Conservation (phyloP, 306 rosid genomes). For the Fragaria vesca region DNA sequence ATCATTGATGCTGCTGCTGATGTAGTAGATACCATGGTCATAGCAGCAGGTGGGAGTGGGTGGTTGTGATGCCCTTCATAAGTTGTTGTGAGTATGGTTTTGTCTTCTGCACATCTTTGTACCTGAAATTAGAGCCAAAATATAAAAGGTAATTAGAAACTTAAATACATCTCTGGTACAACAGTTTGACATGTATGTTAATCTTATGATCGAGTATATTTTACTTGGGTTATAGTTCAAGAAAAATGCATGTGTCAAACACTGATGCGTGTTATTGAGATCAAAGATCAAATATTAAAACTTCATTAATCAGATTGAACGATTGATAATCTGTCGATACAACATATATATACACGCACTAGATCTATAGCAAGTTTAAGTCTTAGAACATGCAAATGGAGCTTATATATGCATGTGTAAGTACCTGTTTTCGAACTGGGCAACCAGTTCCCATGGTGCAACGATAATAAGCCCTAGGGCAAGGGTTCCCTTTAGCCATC, state of each 20-base stretch:
- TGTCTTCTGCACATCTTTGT: slow-evolving; percentile 71
- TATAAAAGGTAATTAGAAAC: not conserved
- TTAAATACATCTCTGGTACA: not conserved
- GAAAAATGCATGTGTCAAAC: not conserved
- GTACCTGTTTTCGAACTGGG: slow-evolving; percentile 68
- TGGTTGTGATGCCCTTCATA: slow-evolving; percentile 82
- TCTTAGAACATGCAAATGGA: not conserved
- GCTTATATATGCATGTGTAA: not conserved
- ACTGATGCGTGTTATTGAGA: not conserved
- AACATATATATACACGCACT: not conserved
- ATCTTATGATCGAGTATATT: not conserved
- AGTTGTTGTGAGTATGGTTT: slow-evolving; percentile 57
- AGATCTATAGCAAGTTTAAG: not conserved
- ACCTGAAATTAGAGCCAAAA: slow-evolving; percentile 37
- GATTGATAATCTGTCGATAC: not conserved
- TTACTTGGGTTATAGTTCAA: not conserved
- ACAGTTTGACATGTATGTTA: not conserved
- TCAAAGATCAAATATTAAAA: not conserved
- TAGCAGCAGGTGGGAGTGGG: slow-evolving; percentile 73
- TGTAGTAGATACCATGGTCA: slow-evolving; percentile 68
- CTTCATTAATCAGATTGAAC: too few relatives aligned
- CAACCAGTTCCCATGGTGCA: slow-evolving; percentile 66
- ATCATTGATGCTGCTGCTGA: slow-evolving; percentile 72
- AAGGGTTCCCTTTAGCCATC: slow-evolving; percentile 79
- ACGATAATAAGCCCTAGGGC: slow-evolving; percentile 73